Evolutionary conservation across 768 basidiomycete genomes (phyloP).

Genomic region (Boletus tomentosulus): DNA sequence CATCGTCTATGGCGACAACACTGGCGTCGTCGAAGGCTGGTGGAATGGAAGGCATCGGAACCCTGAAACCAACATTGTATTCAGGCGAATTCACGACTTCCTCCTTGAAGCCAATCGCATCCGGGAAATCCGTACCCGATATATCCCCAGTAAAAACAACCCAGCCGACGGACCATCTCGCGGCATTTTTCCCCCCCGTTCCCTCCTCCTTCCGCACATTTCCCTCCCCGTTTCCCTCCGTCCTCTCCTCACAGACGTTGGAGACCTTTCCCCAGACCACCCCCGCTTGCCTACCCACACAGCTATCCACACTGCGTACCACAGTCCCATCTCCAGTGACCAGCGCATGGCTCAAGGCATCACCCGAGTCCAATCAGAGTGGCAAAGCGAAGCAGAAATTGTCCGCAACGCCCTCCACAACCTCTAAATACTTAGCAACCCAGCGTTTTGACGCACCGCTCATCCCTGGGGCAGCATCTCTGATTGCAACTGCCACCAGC

Average conservation of each 20-base stretch:
- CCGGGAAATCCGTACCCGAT: not conserved
- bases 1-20: not conserved
- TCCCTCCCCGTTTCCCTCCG: not conserved
- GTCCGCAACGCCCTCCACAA: no score
- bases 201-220: not conserved
- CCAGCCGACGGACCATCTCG: not conserved
- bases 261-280: not conserved
- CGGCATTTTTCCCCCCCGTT: not conserved
- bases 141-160: not conserved
- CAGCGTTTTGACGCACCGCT: no score
- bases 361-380: no score
- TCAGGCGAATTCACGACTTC: not conserved
- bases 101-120: not conserved
- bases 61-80: not conserved
- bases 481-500: no score
- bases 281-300: not conserved
- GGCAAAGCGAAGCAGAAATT: no score
- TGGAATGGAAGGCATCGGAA: not conserved
- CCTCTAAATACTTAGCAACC: no score
- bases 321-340: no score
- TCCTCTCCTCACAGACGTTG: not conserved
- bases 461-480: no score
- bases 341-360: no score
- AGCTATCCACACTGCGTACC: no score
- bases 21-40: no score